phyloP scores from a whole-genome alignment of 2,329 filamentous ascomycete species.

The Epichloe festucae region DNA sequence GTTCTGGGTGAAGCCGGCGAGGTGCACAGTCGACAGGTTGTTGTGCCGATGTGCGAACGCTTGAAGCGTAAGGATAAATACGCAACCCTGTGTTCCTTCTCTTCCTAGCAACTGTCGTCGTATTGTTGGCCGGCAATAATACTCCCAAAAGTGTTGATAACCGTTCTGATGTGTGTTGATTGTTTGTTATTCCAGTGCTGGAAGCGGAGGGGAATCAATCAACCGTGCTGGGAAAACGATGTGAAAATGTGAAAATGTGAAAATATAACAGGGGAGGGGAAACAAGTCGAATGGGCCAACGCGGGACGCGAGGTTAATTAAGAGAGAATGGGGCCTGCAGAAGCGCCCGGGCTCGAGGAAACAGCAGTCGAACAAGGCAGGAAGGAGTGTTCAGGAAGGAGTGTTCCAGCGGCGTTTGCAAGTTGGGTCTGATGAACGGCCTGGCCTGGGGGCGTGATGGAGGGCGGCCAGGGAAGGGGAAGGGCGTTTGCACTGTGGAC shows the following conservation, averaged over 20 bases:
- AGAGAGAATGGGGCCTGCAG: not conserved
- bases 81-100: not conserved
- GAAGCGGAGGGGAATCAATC: not conserved
- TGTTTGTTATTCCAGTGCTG: not conserved
- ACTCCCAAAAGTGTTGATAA: conserved; percentile 1
- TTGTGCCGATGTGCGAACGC: not conserved
- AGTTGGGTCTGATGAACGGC: not conserved
- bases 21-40: not conserved
- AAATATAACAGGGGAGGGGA: not conserved
- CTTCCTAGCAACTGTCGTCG: not conserved
- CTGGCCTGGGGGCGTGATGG: not conserved
- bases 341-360: not conserved
- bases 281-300: not conserved
- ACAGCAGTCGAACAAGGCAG: not conserved
- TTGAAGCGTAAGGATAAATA: not conserved
- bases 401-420: not conserved
- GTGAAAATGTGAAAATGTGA: not conserved
- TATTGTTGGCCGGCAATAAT: not conserved
- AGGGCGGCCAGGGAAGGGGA: not conserved
- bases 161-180: not conserved
- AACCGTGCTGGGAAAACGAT: not conserved
- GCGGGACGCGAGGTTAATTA: conserved; percentile 2
- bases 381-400: not conserved
- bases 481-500: too few species aligned
- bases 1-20: not conserved